Conservation (phyloP, 371 early-diverging fungal species). For the Mortierella sp. region DNA sequence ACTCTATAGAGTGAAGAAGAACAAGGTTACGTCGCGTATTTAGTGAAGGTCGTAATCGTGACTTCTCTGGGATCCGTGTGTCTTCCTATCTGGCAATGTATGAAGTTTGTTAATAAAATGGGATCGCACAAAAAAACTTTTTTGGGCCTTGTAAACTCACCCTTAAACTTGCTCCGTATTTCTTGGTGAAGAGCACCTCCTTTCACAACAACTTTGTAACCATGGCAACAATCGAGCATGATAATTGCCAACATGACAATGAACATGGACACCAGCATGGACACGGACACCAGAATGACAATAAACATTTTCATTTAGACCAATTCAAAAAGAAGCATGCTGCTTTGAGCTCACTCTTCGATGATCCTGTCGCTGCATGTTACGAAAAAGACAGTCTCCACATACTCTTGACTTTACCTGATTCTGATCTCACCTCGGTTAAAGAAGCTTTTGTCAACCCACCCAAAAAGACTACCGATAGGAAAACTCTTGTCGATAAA, state of each 20-base stretch:
- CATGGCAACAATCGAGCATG: neutral
- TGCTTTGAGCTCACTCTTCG: slow-evolving; percentile 1
- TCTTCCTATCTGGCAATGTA: too few species aligned
- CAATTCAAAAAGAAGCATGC: slow-evolving; percentile 8
- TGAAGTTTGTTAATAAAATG: too few species aligned
- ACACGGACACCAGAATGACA: slow-evolving; percentile 7
- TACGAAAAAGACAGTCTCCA: slow-evolving; percentile 5
- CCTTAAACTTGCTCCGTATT: too few species aligned
- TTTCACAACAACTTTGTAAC: too few species aligned
- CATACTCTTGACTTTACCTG: slow-evolving; percentile 12
- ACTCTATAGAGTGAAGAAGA: too few species aligned
- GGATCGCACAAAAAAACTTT: too few species aligned
- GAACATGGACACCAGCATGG: neutral
- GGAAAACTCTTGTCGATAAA: neutral
- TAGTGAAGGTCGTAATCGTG: too few species aligned
- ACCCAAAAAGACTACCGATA: neutral
- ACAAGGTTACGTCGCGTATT: too few species aligned
- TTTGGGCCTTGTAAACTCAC: too few species aligned
- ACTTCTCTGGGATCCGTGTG: too few species aligned
- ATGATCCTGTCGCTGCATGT: slow-evolving; percentile 21
- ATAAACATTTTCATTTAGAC: slow-evolving; percentile 3
- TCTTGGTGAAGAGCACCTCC: too few species aligned
- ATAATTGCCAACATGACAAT: slow-evolving; percentile 11
- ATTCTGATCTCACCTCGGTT: slow-evolving; percentile 17
- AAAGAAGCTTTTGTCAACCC: slow-evolving; percentile 17